Percentiles rank a stretch among this genome's conserved stretches.
phyloP scores from a whole-genome alignment of 345 rosid genomes.

The Sisymbrium irio region DNA sequence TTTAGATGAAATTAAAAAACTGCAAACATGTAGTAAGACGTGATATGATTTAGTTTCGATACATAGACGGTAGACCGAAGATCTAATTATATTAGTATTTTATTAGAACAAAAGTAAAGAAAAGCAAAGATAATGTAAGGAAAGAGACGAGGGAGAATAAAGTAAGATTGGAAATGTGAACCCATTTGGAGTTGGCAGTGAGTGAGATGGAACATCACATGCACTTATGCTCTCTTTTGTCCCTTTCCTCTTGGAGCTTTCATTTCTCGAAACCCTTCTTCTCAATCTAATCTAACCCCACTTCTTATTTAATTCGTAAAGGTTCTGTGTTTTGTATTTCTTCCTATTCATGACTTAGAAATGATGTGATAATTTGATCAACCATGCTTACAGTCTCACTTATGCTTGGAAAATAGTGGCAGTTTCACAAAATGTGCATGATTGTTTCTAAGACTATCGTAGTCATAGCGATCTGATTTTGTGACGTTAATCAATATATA shows the following conservation, averaged over 20 bases:
- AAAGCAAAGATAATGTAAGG: slow-evolving; percentile 32
- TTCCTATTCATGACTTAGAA: slow-evolving; percentile 20
- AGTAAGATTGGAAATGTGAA: slow-evolving; percentile 41
- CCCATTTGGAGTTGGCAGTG: slow-evolving; percentile 37
- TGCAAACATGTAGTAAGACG: slow-evolving; percentile 10
- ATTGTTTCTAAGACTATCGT: slow-evolving; percentile 1
- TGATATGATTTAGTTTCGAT: slow-evolving; percentile 19
- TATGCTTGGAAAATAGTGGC: slow-evolving; percentile 4
- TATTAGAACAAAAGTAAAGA: slow-evolving; percentile 3
- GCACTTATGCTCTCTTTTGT: slow-evolving; percentile 52
- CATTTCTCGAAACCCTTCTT: slow-evolving; percentile 34
- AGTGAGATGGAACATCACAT: slow-evolving; percentile 51
- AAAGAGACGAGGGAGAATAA: slow-evolving; percentile 41
- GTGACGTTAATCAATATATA: slow-evolving; percentile 1
- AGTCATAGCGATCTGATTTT: slow-evolving; percentile 1
- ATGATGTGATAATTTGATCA: slow-evolving; percentile 22
- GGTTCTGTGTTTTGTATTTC: slow-evolving; percentile 2
- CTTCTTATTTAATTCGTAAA: slow-evolving; percentile 12
- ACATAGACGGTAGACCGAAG: slow-evolving; percentile 15
- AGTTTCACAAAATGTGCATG: background rate
- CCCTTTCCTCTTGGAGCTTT: slow-evolving; percentile 69
- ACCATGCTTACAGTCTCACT: slow-evolving; percentile 11
- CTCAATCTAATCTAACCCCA: background rate
- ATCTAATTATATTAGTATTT: slow-evolving; percentile 3
- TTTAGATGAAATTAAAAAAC: background rate